Percentiles rank a stretch among this genome's conserved stretches.
Conservation (phyloP, 2,329 filamentous ascomycete species). For the Verticillium nonalfalfae region DNA sequence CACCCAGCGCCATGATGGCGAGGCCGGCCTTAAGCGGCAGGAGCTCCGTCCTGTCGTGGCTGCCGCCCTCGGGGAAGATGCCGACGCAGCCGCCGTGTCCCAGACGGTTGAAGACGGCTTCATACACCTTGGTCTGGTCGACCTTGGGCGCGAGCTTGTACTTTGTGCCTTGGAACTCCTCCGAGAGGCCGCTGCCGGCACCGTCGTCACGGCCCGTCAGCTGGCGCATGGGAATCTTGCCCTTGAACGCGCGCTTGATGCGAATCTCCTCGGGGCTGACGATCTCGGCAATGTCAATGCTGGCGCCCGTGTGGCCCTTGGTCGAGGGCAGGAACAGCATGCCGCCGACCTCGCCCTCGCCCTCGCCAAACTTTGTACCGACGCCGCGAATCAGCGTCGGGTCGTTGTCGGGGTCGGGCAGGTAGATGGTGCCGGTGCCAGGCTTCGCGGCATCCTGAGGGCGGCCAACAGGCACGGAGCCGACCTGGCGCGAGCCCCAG, state of each 20-base stretch:
- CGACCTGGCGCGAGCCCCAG: conserved; percentile 74
- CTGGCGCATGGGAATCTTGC: conserved; percentile 67
- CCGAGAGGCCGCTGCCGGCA: conserved; percentile 47
- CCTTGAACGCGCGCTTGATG: conserved; percentile 82
- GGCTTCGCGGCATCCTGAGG: conserved; percentile 84
- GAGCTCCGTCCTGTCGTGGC: conserved; percentile 87
- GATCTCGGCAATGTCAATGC: conserved; percentile 78
- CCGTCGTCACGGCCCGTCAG: conserved; percentile 75
- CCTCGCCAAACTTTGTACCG: conserved; percentile 73
- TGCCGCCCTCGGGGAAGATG: conserved; percentile 95
- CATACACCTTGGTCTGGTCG: conserved; percentile 88
- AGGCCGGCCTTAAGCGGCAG: conserved; percentile 93
- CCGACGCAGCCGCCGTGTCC: conserved; percentile 82
- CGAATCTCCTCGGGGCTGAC: conserved; percentile 73
- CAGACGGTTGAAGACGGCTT: conserved; percentile 82
- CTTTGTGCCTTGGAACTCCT: conserved; percentile 51
- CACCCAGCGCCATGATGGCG: conserved; percentile 93
- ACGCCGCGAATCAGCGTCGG: conserved; percentile 73
- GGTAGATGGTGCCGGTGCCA: conserved; percentile 73
- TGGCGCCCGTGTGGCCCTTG: conserved; percentile 70
- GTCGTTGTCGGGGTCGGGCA: conserved; percentile 81
- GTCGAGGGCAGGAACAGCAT: conserved; percentile 81
- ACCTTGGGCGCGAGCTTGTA: conserved; percentile 90
- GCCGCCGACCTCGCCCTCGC: conserved; percentile 68
- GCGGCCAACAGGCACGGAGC: conserved; percentile 86